These are phyloP conservation scores for Gliomastix tumulicola DNA, from an alignment of 2,329 filamentous ascomycete species.

Conservation along the genomic window DNA sequence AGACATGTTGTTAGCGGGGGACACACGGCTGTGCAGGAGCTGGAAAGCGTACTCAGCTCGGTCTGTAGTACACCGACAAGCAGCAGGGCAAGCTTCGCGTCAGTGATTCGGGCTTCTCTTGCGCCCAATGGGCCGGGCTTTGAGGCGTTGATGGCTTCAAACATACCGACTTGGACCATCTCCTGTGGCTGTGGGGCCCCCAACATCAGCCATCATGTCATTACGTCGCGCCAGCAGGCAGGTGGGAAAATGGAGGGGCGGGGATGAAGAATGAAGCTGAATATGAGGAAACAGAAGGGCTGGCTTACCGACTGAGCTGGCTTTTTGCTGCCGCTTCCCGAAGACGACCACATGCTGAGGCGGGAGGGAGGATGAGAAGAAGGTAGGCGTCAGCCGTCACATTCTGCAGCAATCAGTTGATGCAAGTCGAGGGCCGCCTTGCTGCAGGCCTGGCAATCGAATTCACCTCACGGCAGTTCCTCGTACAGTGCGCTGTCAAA, in stretches of 20 bases:
- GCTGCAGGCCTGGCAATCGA: too few relatives aligned
- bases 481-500: too few relatives aligned
- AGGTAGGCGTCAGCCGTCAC: too few relatives aligned
- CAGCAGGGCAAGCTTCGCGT: slow-evolving; percentile 11
- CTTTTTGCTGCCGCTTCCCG: slow-evolving; percentile 62
- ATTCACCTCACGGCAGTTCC: too few relatives aligned
- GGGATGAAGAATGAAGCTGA: slow-evolving; percentile 8
- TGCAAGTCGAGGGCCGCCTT: too few relatives aligned
- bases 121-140: too few relatives aligned
- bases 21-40: slow-evolving; percentile 1
- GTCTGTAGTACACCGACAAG: slow-evolving; percentile 30
- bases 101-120: neutral
- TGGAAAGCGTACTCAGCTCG: slow-evolving; percentile 52
- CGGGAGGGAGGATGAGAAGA: slow-evolving; percentile 6
- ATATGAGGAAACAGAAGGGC: slow-evolving; percentile 5
- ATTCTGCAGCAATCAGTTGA: too few relatives aligned
- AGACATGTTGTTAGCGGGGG: neutral
- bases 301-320: slow-evolving; percentile 60
- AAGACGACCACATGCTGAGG: slow-evolving; percentile 56
- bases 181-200: slow-evolving; percentile 58
- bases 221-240: slow-evolving; percentile 4
- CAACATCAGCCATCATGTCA: slow-evolving; percentile 15
- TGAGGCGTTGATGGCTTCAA: slow-evolving; percentile 5
- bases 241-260: slow-evolving; percentile 8
- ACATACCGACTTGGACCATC: slow-evolving; percentile 98